phyloP scores from a whole-genome alignment of 108 stramenopile species.

The Pseudonitzschia multistriata region DNA sequence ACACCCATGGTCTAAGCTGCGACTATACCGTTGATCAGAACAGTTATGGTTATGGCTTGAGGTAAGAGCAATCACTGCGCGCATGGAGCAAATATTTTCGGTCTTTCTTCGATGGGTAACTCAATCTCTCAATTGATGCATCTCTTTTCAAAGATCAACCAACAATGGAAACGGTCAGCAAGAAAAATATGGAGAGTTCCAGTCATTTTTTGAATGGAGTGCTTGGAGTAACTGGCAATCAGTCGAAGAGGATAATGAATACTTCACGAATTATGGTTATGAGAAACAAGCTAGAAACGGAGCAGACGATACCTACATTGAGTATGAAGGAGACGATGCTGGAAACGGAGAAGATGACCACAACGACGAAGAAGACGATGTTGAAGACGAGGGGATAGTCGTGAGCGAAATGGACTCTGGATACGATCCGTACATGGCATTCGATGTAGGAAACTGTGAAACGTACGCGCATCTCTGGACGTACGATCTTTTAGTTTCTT shows the following conservation, averaged over 20 bases:
- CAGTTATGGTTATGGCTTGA: background rate
- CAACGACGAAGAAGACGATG: background rate
- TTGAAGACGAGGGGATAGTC: background rate
- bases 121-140: background rate
- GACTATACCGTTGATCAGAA: background rate
- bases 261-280: background rate
- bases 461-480: conserved; percentile 61
- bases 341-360: background rate
- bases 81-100: background rate
- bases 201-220: background rate
- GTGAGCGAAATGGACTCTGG: conserved; percentile 3
- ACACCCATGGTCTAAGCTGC: background rate
- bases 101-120: background rate
- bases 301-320: background rate
- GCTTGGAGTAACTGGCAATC: background rate
- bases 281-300: background rate
- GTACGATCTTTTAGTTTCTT: conserved; percentile 58
- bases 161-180: background rate
- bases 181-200: background rate
- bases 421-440: conserved; percentile 31
- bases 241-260: background rate
- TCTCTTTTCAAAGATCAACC: background rate
- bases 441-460: conserved; percentile 52
- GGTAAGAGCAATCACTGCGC: background rate
- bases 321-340: background rate